Base-by-base conservation (phyloP, 768 basidiomycete genomes). In the Rubroboletus satanas region DNA sequence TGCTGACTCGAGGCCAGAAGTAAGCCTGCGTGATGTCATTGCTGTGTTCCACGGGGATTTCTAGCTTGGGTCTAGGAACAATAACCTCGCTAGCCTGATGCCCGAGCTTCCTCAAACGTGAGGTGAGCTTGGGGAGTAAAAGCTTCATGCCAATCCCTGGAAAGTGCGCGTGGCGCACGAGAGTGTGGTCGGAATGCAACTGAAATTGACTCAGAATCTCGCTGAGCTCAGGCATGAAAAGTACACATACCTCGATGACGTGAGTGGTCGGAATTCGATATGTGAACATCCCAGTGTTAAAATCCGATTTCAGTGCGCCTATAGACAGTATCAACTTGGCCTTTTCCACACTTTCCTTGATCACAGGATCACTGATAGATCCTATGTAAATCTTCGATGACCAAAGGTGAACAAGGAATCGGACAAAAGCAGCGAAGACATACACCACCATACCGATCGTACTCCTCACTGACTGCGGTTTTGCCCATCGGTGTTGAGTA, bases 241-340 rank as follows among this genome's bases (percentile, higher is more conserved):
- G 23, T 7, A 26, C 54, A 61, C 36, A 14, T 59, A 87, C 88
- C 77, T 90, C 90, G 57, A 91, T 74, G 14, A 82, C 83, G 38
- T 76, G 77, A 11, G 70, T 68, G 0, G 75, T 75, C 5, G 85
- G 83, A 44, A 87, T 84, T 47, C 79, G 81, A 63, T 89, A 91
- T 0, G 87, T 87, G 71, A 92, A 93, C 69, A 87, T 88, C 32
- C 91, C 93, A 1, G 89, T 90, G 70, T 95, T 95, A 76, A 91
- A 93, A 68, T 95, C 92, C 44, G 80, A 83, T 66, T 81, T 82
- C 47, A 90, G 73, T 1, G 74, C 55, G 5, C 90, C 90, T 54
- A 95, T 74, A 12, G 87, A 88, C 12, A 95, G 65, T 48, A 91
- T 83, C 41, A 94, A 74, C 59, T 85, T 88, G 5, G 90, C 84